Evolutionary conservation across 1,284 basidiomycete species (phyloP).

Genomic region (Heterobasidion annosum): DNA sequence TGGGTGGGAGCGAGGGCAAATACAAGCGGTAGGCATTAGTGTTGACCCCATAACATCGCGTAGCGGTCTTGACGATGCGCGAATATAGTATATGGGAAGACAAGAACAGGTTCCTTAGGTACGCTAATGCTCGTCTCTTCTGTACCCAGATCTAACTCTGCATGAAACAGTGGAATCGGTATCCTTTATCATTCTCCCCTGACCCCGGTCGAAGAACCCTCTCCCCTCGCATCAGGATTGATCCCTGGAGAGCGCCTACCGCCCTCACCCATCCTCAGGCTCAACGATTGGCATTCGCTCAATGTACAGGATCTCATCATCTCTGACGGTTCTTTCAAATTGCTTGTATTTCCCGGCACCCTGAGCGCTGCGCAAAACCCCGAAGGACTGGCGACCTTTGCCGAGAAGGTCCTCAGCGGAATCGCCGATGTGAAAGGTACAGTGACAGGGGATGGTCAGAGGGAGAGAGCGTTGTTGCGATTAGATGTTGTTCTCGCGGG

Average conservation of each 20-base stretch:
- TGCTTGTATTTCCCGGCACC: slow-evolving; percentile 62
- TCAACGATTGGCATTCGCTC: slow-evolving; percentile 50
- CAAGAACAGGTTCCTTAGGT: too few relatives aligned
- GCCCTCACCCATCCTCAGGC: slow-evolving; percentile 51
- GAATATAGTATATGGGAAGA: too few relatives aligned
- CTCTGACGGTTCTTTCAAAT: slow-evolving; percentile 61
- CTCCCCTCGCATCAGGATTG: slow-evolving; percentile 31
- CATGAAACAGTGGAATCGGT: neutral
- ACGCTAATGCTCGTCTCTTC: too few relatives aligned
- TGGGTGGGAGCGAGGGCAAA: neutral
- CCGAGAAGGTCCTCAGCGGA: too few relatives aligned
- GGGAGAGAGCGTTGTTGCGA: too few relatives aligned
- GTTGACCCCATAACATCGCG: neutral
- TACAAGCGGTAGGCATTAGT: neutral
- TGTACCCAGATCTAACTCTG: neutral
- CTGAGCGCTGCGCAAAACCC: slow-evolving; percentile 10
- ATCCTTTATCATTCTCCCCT: neutral
- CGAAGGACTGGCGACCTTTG: too few relatives aligned
- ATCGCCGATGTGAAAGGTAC: too few relatives aligned
- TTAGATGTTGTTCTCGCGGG: too few relatives aligned
- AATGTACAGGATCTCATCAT: slow-evolving; percentile 64
- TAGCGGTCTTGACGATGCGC: neutral
- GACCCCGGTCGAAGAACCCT: neutral
- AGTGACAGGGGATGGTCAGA: too few relatives aligned
- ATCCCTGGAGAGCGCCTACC: slow-evolving; percentile 50